Evolutionary conservation across 371 early-diverging fungal genomes (phyloP).

Genomic region (Basidiobolus meristosporus): DNA sequence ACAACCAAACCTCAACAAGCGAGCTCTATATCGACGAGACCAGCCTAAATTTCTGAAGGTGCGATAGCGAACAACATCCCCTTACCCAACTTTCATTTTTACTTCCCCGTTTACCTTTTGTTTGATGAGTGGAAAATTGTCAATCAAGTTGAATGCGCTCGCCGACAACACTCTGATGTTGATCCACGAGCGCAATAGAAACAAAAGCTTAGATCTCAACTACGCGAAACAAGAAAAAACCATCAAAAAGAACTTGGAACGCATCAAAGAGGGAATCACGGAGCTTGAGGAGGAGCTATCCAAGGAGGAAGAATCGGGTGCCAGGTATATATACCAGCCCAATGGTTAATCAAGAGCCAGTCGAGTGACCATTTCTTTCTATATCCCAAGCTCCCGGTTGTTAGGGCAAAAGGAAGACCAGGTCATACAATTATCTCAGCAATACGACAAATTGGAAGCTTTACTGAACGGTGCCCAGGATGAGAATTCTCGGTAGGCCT

Average conservation of each 20-base stretch:
- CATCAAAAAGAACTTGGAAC: constrained; percentile 28
- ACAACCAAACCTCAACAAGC: too few species aligned
- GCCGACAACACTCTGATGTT: constrained; percentile 37
- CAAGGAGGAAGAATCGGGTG: constrained; percentile 29
- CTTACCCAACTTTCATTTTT: too few species aligned
- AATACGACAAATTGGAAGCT: constrained; percentile 36
- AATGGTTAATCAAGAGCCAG: neutral
- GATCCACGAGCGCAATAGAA: constrained; percentile 36
- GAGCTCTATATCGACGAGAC: too few species aligned
- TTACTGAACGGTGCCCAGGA: constrained; percentile 26
- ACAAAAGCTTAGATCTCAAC: constrained; percentile 27
- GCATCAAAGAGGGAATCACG: constrained; percentile 27
- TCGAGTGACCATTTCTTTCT: neutral
- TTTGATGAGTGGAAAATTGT: too few species aligned
- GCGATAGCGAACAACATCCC: too few species aligned
- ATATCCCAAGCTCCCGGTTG: constrained; percentile 22
- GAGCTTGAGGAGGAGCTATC: constrained; percentile 35
- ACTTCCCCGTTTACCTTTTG: too few species aligned
- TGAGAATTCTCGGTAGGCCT: constrained; percentile 17
- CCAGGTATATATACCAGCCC: constrained; percentile 13
- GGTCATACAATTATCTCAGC: constrained; percentile 30
- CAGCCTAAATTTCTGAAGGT: neutral
- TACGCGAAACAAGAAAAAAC: constrained; percentile 30
- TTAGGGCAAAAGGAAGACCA: constrained; percentile 25
- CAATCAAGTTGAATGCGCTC: constrained; percentile 16